These are phyloP conservation scores for Phyllosticta citrichinensis DNA, from an alignment of 2,329 filamentous ascomycete species.

Conservation along the genomic window DNA sequence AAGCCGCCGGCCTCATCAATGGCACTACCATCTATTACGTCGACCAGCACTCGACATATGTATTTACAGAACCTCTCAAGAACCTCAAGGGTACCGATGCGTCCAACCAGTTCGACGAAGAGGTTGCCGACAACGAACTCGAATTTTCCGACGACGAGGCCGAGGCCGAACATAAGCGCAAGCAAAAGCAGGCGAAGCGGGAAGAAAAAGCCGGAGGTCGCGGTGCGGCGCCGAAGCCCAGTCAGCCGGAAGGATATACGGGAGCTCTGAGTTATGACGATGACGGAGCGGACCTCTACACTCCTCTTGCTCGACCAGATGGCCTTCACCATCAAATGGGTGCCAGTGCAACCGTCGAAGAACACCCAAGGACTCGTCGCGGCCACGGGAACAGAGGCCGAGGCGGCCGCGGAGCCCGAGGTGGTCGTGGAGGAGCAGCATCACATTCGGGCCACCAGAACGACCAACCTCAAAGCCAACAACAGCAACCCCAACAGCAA, in stretches of 20 bases:
- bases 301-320: conserved; percentile 36
- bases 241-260: conserved; percentile 10
- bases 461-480: conserved; percentile 1
- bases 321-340: conserved; percentile 37
- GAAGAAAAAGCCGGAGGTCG: conserved; percentile 1
- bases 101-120: conserved; percentile 90
- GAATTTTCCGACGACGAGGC: conserved; percentile 97
- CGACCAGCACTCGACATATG: conserved; percentile 64
- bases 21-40: conserved; percentile 73
- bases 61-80: conserved; percentile 77
- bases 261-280: conserved; percentile 34
- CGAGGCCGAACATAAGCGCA: conserved; percentile 64
- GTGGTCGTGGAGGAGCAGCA: conserved; percentile 19
- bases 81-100: conserved; percentile 82
- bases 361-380: conserved; percentile 22
- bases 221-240: not conserved
- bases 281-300: conserved; percentile 37
- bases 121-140: conserved; percentile 72
- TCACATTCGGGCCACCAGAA: not conserved
- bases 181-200: conserved; percentile 50
- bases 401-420: conserved; percentile 20
- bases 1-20: conserved; percentile 54
- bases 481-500: not conserved
- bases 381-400: conserved; percentile 15
- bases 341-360: conserved; percentile 23